Base-by-base conservation (phyloP, 192 early-diverging fungal species). In the Dispira simplex region DNA sequence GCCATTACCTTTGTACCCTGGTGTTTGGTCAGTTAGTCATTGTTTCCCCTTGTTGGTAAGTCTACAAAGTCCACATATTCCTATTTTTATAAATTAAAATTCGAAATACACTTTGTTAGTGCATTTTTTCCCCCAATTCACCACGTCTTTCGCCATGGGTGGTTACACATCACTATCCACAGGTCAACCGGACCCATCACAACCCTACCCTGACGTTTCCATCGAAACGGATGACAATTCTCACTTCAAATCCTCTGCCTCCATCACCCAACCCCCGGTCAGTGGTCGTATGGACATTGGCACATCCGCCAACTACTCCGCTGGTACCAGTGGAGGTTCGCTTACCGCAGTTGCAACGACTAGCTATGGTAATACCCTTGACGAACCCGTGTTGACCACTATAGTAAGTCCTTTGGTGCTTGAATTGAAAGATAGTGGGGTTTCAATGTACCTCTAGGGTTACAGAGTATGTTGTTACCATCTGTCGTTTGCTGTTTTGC, bases 321-420 rank as follows among this genome's bases (percentile, higher is more conserved):
- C 21, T 8, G 25, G 10, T 27, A 18, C 32, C 59, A 46, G 18
- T 20, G 59, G 20, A 21, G 44, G 25, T 14, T 18, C n/a, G 6
- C 14, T 39, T 8, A n/a, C 16, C 32, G 43, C 59, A 25, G 16
- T n/a, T 20, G 8, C 23, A 6, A 14, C 32, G 13, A 14, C 44
- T 43, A n/a, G 23, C n/a, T 62, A 62, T 45, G 59, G 59, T 13
- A 79, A 95, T 75, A 98, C 95, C 18, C 77, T 98, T 18, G 95
- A 98, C 75, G 95, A 98, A 69, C 93, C 95, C 32, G 91, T 98
- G 11, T 83, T 84, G 63, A 86, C 83, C 20, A 98, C 95, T 48
- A 86, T 96, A 62, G 90, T 91, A 77, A 68, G 78, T 75, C 32
- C 32, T 39, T 6, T 39, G 32, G 1, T 39, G 6, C 32, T 39